Evolutionary conservation across 1,139 yeast species (phyloP), one percentile per base, ranked within the genome.

Genomic region (Geotrichum reessii): DNA sequence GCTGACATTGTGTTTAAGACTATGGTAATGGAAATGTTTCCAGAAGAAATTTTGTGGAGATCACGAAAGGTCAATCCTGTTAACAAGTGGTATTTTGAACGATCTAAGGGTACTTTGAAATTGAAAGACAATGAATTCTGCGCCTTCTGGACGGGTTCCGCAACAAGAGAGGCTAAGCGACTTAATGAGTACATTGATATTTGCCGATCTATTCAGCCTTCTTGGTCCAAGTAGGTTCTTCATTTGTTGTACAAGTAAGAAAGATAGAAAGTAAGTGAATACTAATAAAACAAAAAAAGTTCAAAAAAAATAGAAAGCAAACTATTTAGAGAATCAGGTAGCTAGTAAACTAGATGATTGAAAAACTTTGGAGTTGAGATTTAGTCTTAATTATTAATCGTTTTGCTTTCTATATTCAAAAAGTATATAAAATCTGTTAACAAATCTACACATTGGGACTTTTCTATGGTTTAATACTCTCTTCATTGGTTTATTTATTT

Each of bases 31-130:
- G 83, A 82, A 56, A 74, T 85, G 51, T 92, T 86, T 68, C 89
- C 90, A 0, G 72, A 79, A 14, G 96, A 89, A 68, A 72, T 93
- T 21, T 74, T 93, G 1, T 93, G 99, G 99, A 80, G 99, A 66
- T 91, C 97, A 1, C 76, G 96, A 56, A 81, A 81, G 62, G 80
- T 75, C 59, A 93, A 93, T 69, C 97, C 97, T 0, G 97, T 93
- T 3, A 93, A 93, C 74, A 91, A 91, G 67, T 93, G 99, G 99
- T 93, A 93, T 70, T 93, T 92, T 72, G 98, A 93, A 67, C 78
- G 99, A 63, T 86, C 96, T 53, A 77, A 80, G 46, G 97, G 97
- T 0, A 83, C 88, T 27, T 71, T 83, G 60, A 79, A 81, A 54
- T 68, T 77, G 24, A 78, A 79, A 0, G 78, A 75, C 22, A 77